Conservation (phyloP, 495 filamentous ascomycete species). For the Aspergillus haitiensis region DNA sequence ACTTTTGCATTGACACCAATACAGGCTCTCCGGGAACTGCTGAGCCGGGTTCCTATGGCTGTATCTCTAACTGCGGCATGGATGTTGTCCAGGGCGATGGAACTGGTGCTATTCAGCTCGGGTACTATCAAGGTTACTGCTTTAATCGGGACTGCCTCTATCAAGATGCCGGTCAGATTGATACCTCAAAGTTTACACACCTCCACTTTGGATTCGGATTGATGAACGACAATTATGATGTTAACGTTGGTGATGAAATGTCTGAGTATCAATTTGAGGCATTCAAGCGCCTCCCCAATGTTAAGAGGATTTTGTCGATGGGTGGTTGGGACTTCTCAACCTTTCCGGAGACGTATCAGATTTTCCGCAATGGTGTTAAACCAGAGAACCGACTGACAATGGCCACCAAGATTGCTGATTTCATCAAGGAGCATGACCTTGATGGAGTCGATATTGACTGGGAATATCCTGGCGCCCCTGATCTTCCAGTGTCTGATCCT, state of each 20-base stretch:
- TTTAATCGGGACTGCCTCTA: constrained; percentile 23
- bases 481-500: constrained; percentile 40
- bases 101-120: constrained; percentile 17
- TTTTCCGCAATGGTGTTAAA: constrained; percentile 35
- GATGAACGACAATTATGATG: constrained; percentile 29
- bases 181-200: constrained; percentile 38
- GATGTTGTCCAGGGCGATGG: constrained; percentile 31
- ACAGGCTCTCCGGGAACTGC: constrained; percentile 41
- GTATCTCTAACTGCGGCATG: constrained; percentile 49
- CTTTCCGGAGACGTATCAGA: constrained; percentile 30
- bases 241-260: constrained; percentile 23
- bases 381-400: constrained; percentile 37
- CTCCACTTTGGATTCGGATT: constrained; percentile 47
- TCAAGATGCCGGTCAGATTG: constrained; percentile 17
- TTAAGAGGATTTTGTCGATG: constrained; percentile 45
- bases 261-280: constrained; percentile 23
- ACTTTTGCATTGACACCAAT: constrained; percentile 44
- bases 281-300: constrained; percentile 23
- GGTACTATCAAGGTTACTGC: constrained; percentile 17
- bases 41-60: constrained; percentile 34
- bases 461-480: constrained; percentile 42
- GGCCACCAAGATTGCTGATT: constrained; percentile 34
- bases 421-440: constrained; percentile 33
- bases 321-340: constrained; percentile 53
- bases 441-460: constrained; percentile 46